These are phyloP conservation scores for Sporothrix luriei DNA, from an alignment of 2,329 filamentous ascomycete species.

Conservation along the genomic window DNA sequence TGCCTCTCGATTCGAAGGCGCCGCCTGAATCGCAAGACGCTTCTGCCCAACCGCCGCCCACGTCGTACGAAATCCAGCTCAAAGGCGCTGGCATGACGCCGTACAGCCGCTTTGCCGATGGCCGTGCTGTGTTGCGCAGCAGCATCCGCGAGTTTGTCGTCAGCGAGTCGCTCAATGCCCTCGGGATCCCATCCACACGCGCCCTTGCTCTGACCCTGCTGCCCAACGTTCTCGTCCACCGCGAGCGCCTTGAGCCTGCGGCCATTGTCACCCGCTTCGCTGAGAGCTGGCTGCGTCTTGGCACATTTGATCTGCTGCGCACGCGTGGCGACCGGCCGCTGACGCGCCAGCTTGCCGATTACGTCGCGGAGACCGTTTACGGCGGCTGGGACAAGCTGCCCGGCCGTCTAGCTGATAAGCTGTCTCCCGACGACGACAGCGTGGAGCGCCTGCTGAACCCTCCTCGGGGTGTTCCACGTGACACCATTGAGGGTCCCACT, in stretches of 20 bases:
- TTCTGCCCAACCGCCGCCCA: constrained; percentile 37
- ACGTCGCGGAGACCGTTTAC: constrained; percentile 85
- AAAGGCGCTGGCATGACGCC: constrained; percentile 93
- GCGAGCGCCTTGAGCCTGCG: constrained; percentile 83
- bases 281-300: constrained; percentile 85
- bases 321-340: constrained; percentile 76
- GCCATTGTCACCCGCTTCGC: constrained; percentile 93
- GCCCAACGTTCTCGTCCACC: constrained; percentile 69
- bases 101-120: constrained; percentile 95
- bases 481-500: constrained; percentile 33
- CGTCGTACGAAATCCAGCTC: constrained; percentile 82
- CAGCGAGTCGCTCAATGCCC: constrained; percentile 82
- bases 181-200: constrained; percentile 82
- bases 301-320: constrained; percentile 92
- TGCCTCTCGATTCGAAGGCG: constrained; percentile 58
- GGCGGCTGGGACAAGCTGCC: constrained; percentile 85
- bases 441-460: constrained; percentile 25
- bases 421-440: constrained; percentile 23
- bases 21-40: constrained; percentile 54
- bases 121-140: constrained; percentile 87
- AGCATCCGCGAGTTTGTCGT: constrained; percentile 95
- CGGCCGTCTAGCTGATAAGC: constrained; percentile 53
- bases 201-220: constrained; percentile 80
- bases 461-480: constrained; percentile 38
- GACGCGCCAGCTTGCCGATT: constrained; percentile 74